Base-by-base conservation (phyloP, 352 stramenopile genomes). In the Pythium diclinum region DNA sequence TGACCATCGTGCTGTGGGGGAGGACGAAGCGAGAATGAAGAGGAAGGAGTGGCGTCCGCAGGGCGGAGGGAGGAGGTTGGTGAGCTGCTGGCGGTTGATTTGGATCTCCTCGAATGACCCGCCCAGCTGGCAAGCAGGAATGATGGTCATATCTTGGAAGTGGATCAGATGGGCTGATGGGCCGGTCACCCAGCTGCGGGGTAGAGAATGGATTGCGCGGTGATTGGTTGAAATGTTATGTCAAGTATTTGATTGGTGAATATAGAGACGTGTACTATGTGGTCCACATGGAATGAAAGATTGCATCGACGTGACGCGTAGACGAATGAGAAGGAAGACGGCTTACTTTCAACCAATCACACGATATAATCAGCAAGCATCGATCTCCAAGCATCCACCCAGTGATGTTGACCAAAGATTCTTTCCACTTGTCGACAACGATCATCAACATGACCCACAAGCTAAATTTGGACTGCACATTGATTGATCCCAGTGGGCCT, bases 71-170 rank as follows among this genome's bases (percentile, higher is more conserved):
- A 7, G 28, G 40, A 19, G 44, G 38, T n/a, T 19, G 6, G 40
- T 28, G 44, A 51, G 6, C 1, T 25, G 7, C 44, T 30, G n/a
- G 44, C 5, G 44, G 19, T 61, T 61, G 55, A 61, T 36, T 51
- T 28, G 56, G 56, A 62, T 62, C 56, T 53, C 56, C n/a, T 62
- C 17, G 56, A 16, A 46, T 38, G 33, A 30, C 21, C 23, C 40
- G 40, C 14, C 44, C 44, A 59, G 32, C 32, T 46, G 14, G 19
- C 33, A 6, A n/a, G 33, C 19, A 7, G 32, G 33, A 23, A 16
- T 28, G 57, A 33, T 21, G 16, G 30, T 48, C 46, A 55, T 19
- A 38, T 9, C 33, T 38, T 13, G 33, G 25, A 28, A 38, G 38
- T 46, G 11, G 11, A 46, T n/a, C 38, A 46, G 38, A 46, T 46